Conservation (phyloP, 2,329 filamentous ascomycete genomes). For the Cordyceps cicadae region DNA sequence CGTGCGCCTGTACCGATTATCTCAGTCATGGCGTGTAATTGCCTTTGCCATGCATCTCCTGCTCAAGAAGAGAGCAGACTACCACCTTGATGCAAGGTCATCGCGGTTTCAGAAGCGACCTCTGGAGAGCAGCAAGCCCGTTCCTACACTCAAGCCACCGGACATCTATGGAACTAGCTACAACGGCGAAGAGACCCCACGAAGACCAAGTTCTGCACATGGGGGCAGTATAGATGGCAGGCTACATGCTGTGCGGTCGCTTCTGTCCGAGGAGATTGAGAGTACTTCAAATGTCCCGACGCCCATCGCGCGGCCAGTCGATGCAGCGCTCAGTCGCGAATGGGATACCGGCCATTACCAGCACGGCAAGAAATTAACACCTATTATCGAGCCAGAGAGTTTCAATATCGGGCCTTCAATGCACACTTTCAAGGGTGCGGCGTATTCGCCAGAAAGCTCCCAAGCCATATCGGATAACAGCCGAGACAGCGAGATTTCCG, state of each 20-base stretch:
- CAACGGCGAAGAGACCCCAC: conserved; percentile 31
- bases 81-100: conserved; percentile 45
- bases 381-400: conserved; percentile 42
- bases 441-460: conserved; percentile 41
- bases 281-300: conserved; percentile 57
- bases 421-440: conserved; percentile 28
- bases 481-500: conserved; percentile 38
- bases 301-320: conserved; percentile 46
- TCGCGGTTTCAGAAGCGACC: conserved; percentile 29
- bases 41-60: conserved; percentile 48
- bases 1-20: conserved; percentile 49
- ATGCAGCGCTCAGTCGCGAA: conserved; percentile 24
- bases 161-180: conserved; percentile 19
- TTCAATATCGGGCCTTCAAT: conserved; percentile 42
- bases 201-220: conserved; percentile 21
- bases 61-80: conserved; percentile 45
- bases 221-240: conserved; percentile 23
- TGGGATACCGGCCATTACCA: conserved; percentile 20
- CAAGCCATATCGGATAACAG: conserved; percentile 42
- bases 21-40: conserved; percentile 57
- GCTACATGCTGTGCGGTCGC: conserved; percentile 32
- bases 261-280: conserved; percentile 48
- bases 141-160: conserved; percentile 19
- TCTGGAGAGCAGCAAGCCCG: conserved; percentile 22
- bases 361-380: conserved; percentile 33